Evolutionary conservation across 129 eudicot species (phyloP), one percentile per base, ranked within the genome.

Genomic region (Smallanthus sonchifolius): DNA sequence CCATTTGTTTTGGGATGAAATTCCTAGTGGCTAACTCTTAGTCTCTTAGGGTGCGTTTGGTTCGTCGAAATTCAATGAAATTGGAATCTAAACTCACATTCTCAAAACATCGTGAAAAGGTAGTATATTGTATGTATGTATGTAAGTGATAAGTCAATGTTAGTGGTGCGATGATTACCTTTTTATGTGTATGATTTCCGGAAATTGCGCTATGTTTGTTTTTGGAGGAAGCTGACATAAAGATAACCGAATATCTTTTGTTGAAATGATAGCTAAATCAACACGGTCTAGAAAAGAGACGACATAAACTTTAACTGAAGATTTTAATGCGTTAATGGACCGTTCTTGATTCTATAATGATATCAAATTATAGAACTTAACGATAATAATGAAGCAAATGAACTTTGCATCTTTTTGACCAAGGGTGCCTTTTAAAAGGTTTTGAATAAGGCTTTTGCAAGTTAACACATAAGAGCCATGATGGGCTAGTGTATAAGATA

Each of bases 321-420:
- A 76, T 77, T 64, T 16, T 43, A 77, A 56, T 77, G 81, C 56
- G 70, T 52, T 13, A 35, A 67, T 67, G 74, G 80, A 76, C 80
- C 61, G 57, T 68, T 57, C n/a, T 77, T 77, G 64, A 77, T 77
- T 77, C 75, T 43, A 57, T 77, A 68, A 68, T 56, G 74, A 77
- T 74, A 45, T 2, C 70, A 57, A 32, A 69, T 44, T 68, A 55
- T 68, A 56, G 38, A 68, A 69, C 75, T 67, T 10, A 55, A 68
- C 61, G 49, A 68, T 17, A 10, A 11, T 52, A 56, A 75, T 45
- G 75, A 77, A 77, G 60, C 44, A 67, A 77, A 77, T 68, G 75
- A 77, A 36, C 48, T 55, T 56, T 77, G 49, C 34, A 56, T 68
- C 75, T 67, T 77, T 76, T 77, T 77, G 81, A 77, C 81, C 81